These are phyloP conservation scores for Coprinopsis cinerea DNA, from an alignment of 768 basidiomycete genomes.

Conservation along the genomic window DNA sequence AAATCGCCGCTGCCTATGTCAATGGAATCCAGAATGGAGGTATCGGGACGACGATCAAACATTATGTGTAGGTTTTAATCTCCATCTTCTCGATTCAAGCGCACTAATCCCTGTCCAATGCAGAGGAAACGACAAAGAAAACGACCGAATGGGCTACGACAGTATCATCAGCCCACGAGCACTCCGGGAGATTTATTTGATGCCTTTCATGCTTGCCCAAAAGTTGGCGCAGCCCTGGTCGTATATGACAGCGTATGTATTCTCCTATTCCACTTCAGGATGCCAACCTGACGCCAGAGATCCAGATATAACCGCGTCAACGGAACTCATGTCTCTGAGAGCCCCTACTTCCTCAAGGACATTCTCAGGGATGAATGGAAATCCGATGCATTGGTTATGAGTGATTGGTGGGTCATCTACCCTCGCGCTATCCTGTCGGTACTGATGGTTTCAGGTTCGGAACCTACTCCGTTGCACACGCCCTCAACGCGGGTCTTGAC, in stretches of 20 bases:
- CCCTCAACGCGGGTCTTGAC: constrained; percentile 72
- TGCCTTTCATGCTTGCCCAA: constrained; percentile 72
- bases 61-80: constrained; percentile 54
- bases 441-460: constrained; percentile 44
- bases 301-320: constrained; percentile 71
- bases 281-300: neutral
- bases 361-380: constrained; percentile 69
- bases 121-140: constrained; percentile 78
- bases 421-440: neutral
- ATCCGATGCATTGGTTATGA: constrained; percentile 63
- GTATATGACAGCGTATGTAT: constrained; percentile 62
- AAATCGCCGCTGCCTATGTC: constrained; percentile 66
- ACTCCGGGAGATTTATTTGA: constrained; percentile 68
- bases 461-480: constrained; percentile 55
- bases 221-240: constrained; percentile 61
- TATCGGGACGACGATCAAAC: constrained; percentile 74
- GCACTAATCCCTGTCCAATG: neutral
- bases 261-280: neutral
- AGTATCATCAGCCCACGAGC: constrained; percentile 59
- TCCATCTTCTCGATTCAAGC: neutral
- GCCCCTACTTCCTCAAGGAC: constrained; percentile 48
- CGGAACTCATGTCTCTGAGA: constrained; percentile 67
- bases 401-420: constrained; percentile 57
- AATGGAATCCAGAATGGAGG: constrained; percentile 73
- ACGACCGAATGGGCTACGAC: constrained; percentile 68